These are phyloP conservation scores for Acer campestre DNA, from an alignment of 345 rosid species.

Conservation along the genomic window DNA sequence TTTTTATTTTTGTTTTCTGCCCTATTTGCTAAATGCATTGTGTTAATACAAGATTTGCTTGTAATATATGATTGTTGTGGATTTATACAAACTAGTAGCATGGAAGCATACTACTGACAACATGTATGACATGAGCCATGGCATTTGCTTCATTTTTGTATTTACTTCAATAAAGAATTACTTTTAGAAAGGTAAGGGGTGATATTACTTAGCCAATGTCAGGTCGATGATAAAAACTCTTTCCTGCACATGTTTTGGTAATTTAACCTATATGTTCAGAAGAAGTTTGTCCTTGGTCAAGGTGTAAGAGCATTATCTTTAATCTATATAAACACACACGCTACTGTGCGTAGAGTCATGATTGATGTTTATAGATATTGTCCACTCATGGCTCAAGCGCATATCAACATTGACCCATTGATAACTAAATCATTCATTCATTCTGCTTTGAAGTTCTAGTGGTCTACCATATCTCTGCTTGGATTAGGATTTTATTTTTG, in stretches of 20 bases:
- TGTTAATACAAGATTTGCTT: neutral
- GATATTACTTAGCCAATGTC: neutral
- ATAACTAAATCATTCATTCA: neutral
- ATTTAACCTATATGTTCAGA: neutral
- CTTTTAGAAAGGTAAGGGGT: neutral
- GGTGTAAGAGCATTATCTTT: neutral
- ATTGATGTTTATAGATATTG: neutral
- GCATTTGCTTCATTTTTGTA: neutral
- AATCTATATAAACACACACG: too few relatives aligned
- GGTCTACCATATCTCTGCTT: neutral
- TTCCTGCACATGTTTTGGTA: neutral
- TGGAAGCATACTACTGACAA: neutral
- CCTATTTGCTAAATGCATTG: neutral
- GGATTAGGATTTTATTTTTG: neutral
- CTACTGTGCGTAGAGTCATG: neutral
- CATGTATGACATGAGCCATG: neutral
- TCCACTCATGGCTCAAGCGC: neutral
- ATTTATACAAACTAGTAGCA: too few relatives aligned
- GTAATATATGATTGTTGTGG: too few relatives aligned
- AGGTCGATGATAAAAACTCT: neutral
- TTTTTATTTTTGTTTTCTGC: neutral
- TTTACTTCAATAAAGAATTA: neutral
- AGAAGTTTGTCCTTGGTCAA: neutral
- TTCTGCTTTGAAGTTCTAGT: neutral
- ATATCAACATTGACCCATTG: neutral